Evolutionary conservation across 148 eudicot species (phyloP), one percentile per base, ranked within the genome.

Genomic region (Rhododendron molle): DNA sequence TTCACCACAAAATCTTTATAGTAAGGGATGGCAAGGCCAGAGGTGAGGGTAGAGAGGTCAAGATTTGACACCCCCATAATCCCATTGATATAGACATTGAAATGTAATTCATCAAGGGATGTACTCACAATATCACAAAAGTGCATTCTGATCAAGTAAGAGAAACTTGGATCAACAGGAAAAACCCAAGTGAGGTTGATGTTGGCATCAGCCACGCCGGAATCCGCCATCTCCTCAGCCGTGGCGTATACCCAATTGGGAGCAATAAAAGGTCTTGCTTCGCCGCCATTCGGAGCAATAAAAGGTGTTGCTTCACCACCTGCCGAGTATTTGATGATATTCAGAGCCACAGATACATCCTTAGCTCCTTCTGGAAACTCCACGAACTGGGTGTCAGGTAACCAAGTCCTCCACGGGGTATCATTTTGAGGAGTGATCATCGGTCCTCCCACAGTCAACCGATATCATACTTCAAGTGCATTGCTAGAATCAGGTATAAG

Each of bases 131-230:
- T 88, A 80, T 92, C 96, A 78, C 94, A 93, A 73, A 93, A 93
- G 47, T 93, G 96, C 43, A 62, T 62, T 62, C 30, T 62, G 43
- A 93, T 83, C 11, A 93, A 87, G 81, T 92, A 93, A 15, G 91
- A 86, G 81, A 86, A 93, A 49, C 89, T 87, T 1, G 93, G 86
- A 47, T 93, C 96, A 78, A 91, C 93, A 1, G 90, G 71, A 83
- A 93, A 85, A 40, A 76, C 85, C 94, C 96, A 93, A 40, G 92
- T 90, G 26, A 93, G 89, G 81, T 93, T 93, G 88, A 93, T 92
- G 36, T 88, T 88, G 0, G 88, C 82, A 18, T 49, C 54, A 0
- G 83, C 32, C 2, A 89, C 90, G 8, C 88, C 87, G 1, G 93
- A 79, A 34, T 89, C 87, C 0, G 77, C 92, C 96, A 92, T 93